Evolutionary conservation across 1,139 yeast genomes (phyloP).

Genomic region (Kodamaea plutei): DNA sequence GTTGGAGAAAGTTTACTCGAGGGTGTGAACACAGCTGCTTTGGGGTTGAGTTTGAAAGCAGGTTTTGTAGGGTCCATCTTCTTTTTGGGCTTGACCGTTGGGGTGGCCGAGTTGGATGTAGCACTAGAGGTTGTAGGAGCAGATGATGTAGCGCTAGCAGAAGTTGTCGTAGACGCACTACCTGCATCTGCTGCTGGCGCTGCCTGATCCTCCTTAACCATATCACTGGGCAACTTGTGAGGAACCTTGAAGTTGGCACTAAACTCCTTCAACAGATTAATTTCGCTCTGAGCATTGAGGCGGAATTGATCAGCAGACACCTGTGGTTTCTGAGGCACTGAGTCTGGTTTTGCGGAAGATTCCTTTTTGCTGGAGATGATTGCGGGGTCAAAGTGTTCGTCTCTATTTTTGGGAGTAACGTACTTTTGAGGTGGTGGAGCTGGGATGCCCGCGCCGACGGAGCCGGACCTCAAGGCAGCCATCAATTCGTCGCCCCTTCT

Average conservation of each 20-base stretch:
- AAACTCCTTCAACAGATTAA: conserved; percentile 77
- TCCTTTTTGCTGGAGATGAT: conserved; percentile 48
- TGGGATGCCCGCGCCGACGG: conserved; percentile 13
- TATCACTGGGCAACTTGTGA: conserved; percentile 66
- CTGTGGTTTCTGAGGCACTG: conserved; percentile 31
- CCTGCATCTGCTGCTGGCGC: conserved; percentile 4
- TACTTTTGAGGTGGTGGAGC: conserved; percentile 29
- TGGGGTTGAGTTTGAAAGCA: conserved; percentile 66
- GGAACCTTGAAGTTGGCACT: conserved; percentile 81
- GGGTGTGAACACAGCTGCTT: conserved; percentile 70
- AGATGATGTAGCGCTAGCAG: conserved; percentile 8
- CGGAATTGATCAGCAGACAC: conserved; percentile 32
- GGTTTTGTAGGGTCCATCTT: conserved; percentile 56
- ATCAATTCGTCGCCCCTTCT: conserved; percentile 59
- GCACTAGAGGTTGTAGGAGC: too few species aligned
- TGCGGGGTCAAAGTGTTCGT: conserved; percentile 73
- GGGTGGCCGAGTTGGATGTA: too few species aligned
- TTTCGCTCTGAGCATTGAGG: conserved; percentile 58
- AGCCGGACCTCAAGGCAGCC: conserved; percentile 49
- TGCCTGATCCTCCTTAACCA: conserved; percentile 3
- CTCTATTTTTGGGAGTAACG: conserved; percentile 65
- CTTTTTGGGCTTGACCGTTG: conserved; percentile 20
- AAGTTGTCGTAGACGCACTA: conserved; percentile 2
- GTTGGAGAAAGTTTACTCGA: conserved; percentile 31
- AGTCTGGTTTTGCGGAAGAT: conserved; percentile 6